Evolutionary conservation across 2,329 filamentous ascomycete genomes (phyloP).

Genomic region (Xenoacremonium recifei): DNA sequence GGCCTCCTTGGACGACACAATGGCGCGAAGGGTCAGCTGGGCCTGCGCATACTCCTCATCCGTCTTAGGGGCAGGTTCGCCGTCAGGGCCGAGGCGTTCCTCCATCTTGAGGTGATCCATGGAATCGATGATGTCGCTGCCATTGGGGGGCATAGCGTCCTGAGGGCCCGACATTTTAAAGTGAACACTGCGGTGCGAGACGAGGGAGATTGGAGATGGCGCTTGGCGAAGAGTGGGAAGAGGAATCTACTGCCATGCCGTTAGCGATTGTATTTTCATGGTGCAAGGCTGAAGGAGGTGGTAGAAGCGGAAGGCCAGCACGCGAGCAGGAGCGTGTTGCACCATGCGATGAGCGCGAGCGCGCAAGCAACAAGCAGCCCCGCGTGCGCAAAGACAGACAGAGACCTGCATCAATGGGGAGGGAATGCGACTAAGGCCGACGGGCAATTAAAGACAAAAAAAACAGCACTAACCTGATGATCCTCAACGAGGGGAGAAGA

Average conservation of each 20-base stretch:
- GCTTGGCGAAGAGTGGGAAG: constrained; percentile 9
- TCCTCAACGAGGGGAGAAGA: constrained; percentile 20
- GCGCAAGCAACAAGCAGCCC: not conserved
- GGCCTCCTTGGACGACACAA: constrained; percentile 98
- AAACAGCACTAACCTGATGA: constrained; percentile 21
- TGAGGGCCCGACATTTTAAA: constrained; percentile 61
- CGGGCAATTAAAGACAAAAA: constrained; percentile 1
- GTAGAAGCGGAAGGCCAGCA: not conserved
- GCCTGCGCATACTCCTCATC: constrained; percentile 95
- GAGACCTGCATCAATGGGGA: too few species aligned
- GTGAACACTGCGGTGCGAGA: constrained; percentile 16
- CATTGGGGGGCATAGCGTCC: constrained; percentile 55
- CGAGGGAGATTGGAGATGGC: constrained; percentile 12
- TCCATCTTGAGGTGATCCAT: constrained; percentile 67
- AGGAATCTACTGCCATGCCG: constrained; percentile 4
- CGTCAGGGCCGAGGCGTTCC: constrained; percentile 68
- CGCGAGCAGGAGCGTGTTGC: not conserved
- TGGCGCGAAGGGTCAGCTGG: constrained; percentile 90
- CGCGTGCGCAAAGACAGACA: too few species aligned
- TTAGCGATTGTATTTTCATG: constrained; percentile 4
- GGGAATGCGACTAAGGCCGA: too few species aligned
- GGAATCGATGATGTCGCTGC: constrained; percentile 58
- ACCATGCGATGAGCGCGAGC: too few species aligned
- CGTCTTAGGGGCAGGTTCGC: constrained; percentile 80
- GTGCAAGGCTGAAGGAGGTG: not conserved